Percentiles rank a stretch among this genome's conserved stretches.
Conservation (phyloP, 164 flowering plant genomes). For the Chimonanthus salicifolius region DNA sequence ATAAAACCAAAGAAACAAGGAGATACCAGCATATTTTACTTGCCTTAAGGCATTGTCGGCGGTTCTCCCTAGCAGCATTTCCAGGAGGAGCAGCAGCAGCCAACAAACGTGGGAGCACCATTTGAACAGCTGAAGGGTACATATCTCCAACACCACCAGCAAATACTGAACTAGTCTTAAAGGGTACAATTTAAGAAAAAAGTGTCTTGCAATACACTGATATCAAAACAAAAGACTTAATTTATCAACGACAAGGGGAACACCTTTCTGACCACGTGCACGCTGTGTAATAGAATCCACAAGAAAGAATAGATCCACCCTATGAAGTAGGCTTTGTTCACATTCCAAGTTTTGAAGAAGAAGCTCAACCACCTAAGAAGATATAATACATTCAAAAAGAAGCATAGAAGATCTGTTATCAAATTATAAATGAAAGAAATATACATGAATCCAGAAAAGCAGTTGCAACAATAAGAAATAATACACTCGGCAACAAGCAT, state of each 20-base stretch:
- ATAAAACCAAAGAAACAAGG: conserved; percentile 2
- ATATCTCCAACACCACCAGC: conserved; percentile 65
- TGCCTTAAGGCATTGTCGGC: conserved; percentile 91
- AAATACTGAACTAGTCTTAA: conserved; percentile 10
- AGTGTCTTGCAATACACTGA: not conserved
- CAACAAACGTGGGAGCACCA: conserved; percentile 64
- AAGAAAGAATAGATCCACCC: conserved; percentile 87
- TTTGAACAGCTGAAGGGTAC: conserved; percentile 69
- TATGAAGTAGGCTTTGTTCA: conserved; percentile 61
- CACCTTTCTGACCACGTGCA: conserved; percentile 83
- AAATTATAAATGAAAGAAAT: not conserved
- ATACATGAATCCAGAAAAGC: too few species aligned
- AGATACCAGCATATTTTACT: conserved; percentile 10
- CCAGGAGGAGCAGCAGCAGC: conserved; percentile 97
- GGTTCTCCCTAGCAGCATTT: conserved; percentile 67
- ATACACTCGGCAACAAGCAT: not conserved
- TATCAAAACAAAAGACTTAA: not conserved
- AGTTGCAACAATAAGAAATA: too few species aligned
- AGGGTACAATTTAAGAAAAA: not conserved
- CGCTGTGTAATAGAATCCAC: conserved; percentile 92
- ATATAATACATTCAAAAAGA: not conserved
- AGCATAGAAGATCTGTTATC: not conserved
- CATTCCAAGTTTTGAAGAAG: conserved; percentile 56
- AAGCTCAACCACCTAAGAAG: conserved; percentile 65
- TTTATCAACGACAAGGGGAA: not conserved